These are phyloP conservation scores for Corylus heterophylla DNA, from an alignment of 306 rosid genomes.

Conservation along the genomic window DNA sequence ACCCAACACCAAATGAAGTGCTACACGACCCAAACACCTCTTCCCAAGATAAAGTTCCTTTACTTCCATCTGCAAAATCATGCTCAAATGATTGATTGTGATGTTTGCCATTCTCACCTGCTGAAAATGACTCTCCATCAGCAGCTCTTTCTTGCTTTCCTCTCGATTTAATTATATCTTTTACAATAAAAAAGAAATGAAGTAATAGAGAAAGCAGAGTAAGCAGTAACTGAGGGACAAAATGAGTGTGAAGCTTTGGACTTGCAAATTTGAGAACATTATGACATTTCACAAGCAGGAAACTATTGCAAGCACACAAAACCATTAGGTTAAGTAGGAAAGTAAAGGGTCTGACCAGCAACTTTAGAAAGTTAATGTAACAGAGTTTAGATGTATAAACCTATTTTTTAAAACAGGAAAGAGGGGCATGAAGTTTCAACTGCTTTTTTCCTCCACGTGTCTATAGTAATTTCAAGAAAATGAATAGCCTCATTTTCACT, in stretches of 20 bases:
- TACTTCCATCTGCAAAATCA: conserved; percentile 43
- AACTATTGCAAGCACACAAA: not conserved
- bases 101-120: conserved; percentile 40
- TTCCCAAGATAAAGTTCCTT: conserved; percentile 50
- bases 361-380: not conserved
- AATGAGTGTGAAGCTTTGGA: conserved; percentile 13
- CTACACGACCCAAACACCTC: conserved; percentile 48
- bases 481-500: not conserved
- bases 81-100: conserved; percentile 35
- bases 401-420: not conserved
- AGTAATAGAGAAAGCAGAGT: conserved; percentile 8
- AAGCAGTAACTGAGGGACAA: conserved; percentile 1
- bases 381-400: not conserved
- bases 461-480: not conserved
- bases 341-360: not conserved
- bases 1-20: conserved; percentile 30
- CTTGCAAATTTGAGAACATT: not conserved
- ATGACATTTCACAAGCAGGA: not conserved
- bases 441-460: not conserved
- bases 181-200: conserved; percentile 11
- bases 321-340: not conserved
- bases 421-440: not conserved
- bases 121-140: conserved; percentile 26
- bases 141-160: conserved; percentile 26
- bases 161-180: conserved; percentile 6